These are phyloP conservation scores for Leccinum solheimii DNA, from an alignment of 1,284 basidiomycete species.

Conservation along the genomic window DNA sequence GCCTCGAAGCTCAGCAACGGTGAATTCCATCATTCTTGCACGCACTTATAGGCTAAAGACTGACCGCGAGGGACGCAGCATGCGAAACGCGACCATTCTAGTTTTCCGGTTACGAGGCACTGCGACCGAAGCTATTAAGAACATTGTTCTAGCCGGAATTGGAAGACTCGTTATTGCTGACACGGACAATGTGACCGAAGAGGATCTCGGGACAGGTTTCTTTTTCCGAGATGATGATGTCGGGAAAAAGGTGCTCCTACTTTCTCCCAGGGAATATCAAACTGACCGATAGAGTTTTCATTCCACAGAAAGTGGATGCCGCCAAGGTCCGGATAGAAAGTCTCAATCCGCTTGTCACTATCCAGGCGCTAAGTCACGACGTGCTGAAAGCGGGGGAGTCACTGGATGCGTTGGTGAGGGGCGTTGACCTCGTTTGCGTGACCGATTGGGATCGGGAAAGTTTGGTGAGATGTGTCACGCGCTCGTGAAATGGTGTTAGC, in stretches of 20 bases:
- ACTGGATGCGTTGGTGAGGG: constrained; percentile 60
- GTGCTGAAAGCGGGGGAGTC: constrained; percentile 50
- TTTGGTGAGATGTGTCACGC: constrained; percentile 57
- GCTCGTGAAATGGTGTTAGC: constrained; percentile 5
- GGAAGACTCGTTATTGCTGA: constrained; percentile 73
- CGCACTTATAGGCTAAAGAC: neutral
- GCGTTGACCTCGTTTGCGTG: constrained; percentile 80
- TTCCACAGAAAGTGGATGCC: constrained; percentile 73
- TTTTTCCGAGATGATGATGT: constrained; percentile 93
- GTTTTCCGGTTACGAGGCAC: constrained; percentile 81
- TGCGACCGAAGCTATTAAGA: constrained; percentile 97
- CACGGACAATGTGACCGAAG: constrained; percentile 58
- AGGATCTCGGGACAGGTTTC: constrained; percentile 91
- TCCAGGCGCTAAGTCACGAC: constrained; percentile 64
- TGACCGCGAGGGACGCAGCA: constrained; percentile 49
- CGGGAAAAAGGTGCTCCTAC: constrained; percentile 69
- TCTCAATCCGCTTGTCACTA: constrained; percentile 88
- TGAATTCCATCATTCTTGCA: constrained; percentile 36
- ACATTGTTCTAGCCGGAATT: constrained; percentile 80
- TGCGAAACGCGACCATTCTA: constrained; percentile 92
- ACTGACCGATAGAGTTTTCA: constrained; percentile 30
- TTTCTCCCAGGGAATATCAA: constrained; percentile 39
- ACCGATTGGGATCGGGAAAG: constrained; percentile 72
- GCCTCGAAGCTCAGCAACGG: constrained; percentile 96
- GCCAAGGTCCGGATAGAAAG: constrained; percentile 83